Conservation (phyloP, 2,329 filamentous ascomycete species). For the Trichoderma atrobrunneum region DNA sequence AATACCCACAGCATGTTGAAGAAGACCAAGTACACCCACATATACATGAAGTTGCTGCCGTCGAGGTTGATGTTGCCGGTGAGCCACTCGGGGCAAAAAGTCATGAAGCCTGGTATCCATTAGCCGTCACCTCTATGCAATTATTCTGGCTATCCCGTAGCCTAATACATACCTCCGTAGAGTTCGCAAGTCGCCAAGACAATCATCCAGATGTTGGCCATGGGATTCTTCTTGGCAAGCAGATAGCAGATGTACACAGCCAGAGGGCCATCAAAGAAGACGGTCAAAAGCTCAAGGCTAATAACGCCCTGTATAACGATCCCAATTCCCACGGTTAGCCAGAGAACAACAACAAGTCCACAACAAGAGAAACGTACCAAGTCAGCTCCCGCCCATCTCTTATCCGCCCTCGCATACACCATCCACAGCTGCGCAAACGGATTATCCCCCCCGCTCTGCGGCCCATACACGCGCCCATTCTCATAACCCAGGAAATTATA, state of each 20-base stretch:
- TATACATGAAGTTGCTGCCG: slow-evolving; percentile 64
- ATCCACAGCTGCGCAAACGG: slow-evolving; percentile 63
- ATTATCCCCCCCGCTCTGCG: slow-evolving; percentile 54
- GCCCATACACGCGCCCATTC: slow-evolving; percentile 50
- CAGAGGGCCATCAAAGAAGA: slow-evolving; percentile 59
- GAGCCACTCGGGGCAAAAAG: slow-evolving; percentile 68
- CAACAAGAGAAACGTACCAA: slow-evolving; percentile 42
- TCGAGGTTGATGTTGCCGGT: slow-evolving; percentile 61
- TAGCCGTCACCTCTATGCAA: background rate
- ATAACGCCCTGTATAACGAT: slow-evolving; percentile 49
- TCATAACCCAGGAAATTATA: slow-evolving; percentile 51
- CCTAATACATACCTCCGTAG: slow-evolving; percentile 52
- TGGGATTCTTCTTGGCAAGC: slow-evolving; percentile 53
- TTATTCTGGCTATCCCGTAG: too few relatives aligned
- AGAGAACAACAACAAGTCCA: background rate
- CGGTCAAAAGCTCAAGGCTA: slow-evolving; percentile 64
- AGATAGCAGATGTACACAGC: slow-evolving; percentile 59
- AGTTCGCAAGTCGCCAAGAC: slow-evolving; percentile 64
- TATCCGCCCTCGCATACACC: slow-evolving; percentile 65
- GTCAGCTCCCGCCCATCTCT: slow-evolving; percentile 62
- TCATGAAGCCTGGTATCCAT: slow-evolving; percentile 59
- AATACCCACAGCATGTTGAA: slow-evolving; percentile 69
- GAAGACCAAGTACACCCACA: slow-evolving; percentile 66
- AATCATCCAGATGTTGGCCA: slow-evolving; percentile 60
- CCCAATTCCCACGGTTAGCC: background rate